Base-by-base conservation (phyloP, 805 yeast genomes). In the Candida glaebosa region DNA sequence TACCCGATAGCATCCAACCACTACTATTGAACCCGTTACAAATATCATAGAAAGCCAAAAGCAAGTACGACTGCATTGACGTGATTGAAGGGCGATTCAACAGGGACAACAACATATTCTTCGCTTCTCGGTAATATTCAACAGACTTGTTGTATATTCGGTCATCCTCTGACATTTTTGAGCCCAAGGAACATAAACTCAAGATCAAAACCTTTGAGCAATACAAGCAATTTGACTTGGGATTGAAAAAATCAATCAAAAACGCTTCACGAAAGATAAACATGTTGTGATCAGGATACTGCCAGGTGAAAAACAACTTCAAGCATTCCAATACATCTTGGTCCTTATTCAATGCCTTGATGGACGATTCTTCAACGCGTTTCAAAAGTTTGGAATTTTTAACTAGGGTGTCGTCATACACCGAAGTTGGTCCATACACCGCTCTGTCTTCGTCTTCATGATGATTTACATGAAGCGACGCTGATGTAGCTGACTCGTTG, bases 241-340 rank as follows among this genome's bases (percentile, higher is more conserved):
- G 82, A 50, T 76, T 70, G 56, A 79, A 79, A 54, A 80, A 79
- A 41, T 81, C 86, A 38, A 68, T 67, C 20, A 81, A 58, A 50
- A 81, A 80, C 12, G 82, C 77, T 48, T 81, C 87, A 44, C 86
- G 61, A 51, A 76, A 81, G n/a, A 81, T 69, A 49, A 79, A 81
- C 63, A 76, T 70, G 50, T 78, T 77, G 47, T 77, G 72, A 46
- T 80, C 85, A 3, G 85, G 85, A 47, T 81, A 81, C 45, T 77
- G 74, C 81, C 83, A 79, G n/a, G 70, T 71, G 55, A 79, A 81
- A 54, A 81, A 70, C n/a, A 69, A 54, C 48, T 65, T 60, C 26
- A 67, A 42, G 47, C 73, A 68, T 35, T 64, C 66, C 39, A 68
- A 56, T 15, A 57, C 56, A 26, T 57, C 63, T 20, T 58, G 64